These are phyloP conservation scores for Starmera amethionina DNA, from an alignment of 805 yeast species.

Conservation along the genomic window DNA sequence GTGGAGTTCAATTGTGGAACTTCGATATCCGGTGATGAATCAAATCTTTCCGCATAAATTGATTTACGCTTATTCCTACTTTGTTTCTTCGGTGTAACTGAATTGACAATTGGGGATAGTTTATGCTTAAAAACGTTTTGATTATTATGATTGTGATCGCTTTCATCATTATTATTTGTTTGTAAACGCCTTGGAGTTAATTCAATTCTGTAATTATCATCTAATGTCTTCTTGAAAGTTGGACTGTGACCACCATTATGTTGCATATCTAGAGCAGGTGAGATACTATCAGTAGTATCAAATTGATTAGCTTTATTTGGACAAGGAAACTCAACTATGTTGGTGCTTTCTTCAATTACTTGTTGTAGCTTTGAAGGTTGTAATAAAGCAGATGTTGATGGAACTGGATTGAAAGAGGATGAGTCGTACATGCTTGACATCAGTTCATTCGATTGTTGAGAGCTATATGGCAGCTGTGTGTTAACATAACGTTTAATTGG, in stretches of 20 bases:
- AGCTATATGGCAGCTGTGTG: neutral
- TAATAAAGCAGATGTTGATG: too few species aligned
- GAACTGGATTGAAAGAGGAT: too few species aligned
- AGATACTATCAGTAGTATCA: conserved; percentile 18
- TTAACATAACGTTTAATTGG: conserved; percentile 13
- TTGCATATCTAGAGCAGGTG: conserved; percentile 5
- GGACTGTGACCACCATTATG: too few species aligned
- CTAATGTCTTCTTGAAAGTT: too few species aligned
- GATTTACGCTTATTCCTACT: conserved; percentile 16
- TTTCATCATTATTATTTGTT: conserved; percentile 1
- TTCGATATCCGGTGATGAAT: conserved; percentile 20
- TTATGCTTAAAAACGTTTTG: neutral
- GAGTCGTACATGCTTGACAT: too few species aligned
- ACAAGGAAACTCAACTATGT: too few species aligned
- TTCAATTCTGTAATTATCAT: conserved; percentile 2
- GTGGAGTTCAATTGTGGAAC: conserved; percentile 17
- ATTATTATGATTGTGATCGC: too few species aligned
- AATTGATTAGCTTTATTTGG: conserved; percentile 7
- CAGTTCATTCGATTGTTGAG: too few species aligned
- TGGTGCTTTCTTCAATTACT: too few species aligned
- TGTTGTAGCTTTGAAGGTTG: too few species aligned
- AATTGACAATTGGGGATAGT: conserved; percentile 8
- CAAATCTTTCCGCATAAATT: conserved; percentile 15
- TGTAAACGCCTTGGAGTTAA: conserved; percentile 16
- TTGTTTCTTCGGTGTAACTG: conserved; percentile 14